Evolutionary conservation across 2,329 filamentous ascomycete species (phyloP).

Genomic region (Fusarium sp.): DNA sequence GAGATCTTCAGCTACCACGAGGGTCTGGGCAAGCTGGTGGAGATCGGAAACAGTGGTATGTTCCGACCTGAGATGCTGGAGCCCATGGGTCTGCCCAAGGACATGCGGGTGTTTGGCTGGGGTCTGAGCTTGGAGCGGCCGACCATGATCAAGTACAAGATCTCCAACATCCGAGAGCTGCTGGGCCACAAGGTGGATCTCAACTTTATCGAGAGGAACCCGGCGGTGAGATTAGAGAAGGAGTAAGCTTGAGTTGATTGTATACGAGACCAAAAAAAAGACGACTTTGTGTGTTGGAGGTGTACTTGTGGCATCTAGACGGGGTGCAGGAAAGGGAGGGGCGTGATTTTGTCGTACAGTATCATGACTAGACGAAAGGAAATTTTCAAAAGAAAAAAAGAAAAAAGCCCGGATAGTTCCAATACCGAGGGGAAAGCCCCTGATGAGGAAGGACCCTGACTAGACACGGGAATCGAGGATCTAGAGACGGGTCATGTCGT

Average conservation of each 20-base stretch:
- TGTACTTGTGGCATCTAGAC: conserved; percentile 26
- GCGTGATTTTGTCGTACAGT: conserved; percentile 10
- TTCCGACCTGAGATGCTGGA: conserved; percentile 98
- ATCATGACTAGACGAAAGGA: conserved; percentile 41
- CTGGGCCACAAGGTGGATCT: conserved; percentile 96
- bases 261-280: conserved; percentile 9
- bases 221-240: conserved; percentile 90
- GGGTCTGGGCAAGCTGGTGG: conserved; percentile 89
- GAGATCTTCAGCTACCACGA: conserved; percentile 98
- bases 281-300: conserved; percentile 9
- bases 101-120: conserved; percentile 95
- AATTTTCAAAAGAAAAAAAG: conserved; percentile 19
- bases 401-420: conserved; percentile 10
- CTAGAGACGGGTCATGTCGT: conserved; percentile 34
- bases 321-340: conserved; percentile 7
- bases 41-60: conserved; percentile 99
- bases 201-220: conserved; percentile 90
- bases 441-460: conserved; percentile 35
- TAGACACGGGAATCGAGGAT: conserved; percentile 36
- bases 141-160: conserved; percentile 96
- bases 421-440: conserved; percentile 10
- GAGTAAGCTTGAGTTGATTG: conserved; percentile 61
- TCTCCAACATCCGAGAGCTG: conserved; percentile 91
- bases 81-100: conserved; percentile 91
- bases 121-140: conserved; percentile 92